phyloP scores from a whole-genome alignment of 2,329 filamentous ascomycete species.

The Hypoxylon sp. region DNA sequence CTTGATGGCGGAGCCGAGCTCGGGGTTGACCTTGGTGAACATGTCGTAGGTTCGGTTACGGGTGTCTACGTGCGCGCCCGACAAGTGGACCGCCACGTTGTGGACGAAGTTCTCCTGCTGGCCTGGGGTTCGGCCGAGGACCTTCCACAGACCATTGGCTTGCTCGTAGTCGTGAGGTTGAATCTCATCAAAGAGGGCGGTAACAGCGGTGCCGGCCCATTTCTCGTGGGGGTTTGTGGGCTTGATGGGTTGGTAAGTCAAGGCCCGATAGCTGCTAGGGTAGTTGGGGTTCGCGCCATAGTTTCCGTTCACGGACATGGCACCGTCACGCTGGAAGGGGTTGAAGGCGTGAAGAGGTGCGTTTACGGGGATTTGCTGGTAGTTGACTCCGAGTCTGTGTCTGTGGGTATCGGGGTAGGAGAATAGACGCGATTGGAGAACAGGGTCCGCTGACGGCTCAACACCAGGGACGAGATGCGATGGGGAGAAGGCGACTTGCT shows the following conservation, averaged over 20 bases:
- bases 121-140: constrained; percentile 63
- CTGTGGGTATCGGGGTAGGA: constrained; percentile 74
- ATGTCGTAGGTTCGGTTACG: constrained; percentile 72
- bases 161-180: constrained; percentile 63
- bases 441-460: constrained; percentile 73
- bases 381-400: constrained; percentile 75
- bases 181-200: constrained; percentile 62
- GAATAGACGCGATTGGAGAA: constrained; percentile 73
- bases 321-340: constrained; percentile 81
- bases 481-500: constrained; percentile 77
- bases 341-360: constrained; percentile 69
- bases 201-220: constrained; percentile 63
- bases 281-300: constrained; percentile 74
- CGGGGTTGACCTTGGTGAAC: constrained; percentile 70
- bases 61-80: constrained; percentile 67
- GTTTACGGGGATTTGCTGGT: constrained; percentile 76
- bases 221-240: constrained; percentile 62
- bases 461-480: constrained; percentile 75
- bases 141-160: constrained; percentile 63
- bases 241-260: constrained; percentile 62
- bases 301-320: constrained; percentile 78
- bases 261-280: constrained; percentile 63
- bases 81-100: constrained; percentile 72
- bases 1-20: constrained; percentile 67
- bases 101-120: constrained; percentile 74